These are phyloP conservation scores for Colletotrichum coccodes DNA, from an alignment of 2,329 filamentous ascomycete species.

Conservation along the genomic window DNA sequence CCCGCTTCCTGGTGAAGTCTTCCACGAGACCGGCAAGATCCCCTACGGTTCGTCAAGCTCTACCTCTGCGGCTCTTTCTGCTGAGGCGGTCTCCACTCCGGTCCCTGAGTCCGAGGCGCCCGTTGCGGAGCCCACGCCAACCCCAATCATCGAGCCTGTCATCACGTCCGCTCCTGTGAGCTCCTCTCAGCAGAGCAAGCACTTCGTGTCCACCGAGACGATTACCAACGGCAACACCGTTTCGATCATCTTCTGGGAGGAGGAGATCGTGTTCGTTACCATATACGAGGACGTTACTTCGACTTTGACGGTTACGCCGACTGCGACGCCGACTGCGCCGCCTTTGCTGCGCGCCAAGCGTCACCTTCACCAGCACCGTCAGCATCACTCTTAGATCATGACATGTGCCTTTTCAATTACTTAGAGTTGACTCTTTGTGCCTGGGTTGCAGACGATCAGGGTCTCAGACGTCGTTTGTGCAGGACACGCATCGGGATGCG, in stretches of 20 bases:
- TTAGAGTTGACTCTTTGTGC: constrained; percentile 5
- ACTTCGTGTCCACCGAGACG: constrained; percentile 61
- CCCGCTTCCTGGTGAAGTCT: constrained; percentile 54
- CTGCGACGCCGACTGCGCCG: constrained; percentile 39
- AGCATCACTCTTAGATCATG: constrained; percentile 35
- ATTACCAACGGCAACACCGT: constrained; percentile 61
- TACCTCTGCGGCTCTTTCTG: neutral
- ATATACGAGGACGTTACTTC: constrained; percentile 51
- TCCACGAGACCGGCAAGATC: constrained; percentile 45
- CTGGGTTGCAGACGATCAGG: constrained; percentile 11
- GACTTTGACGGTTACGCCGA: constrained; percentile 50
- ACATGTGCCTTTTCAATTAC: constrained; percentile 3
- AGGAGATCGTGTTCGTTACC: constrained; percentile 65
- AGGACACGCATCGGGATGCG: constrained; percentile 28
- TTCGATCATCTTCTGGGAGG: constrained; percentile 66
- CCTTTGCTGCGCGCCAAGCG: constrained; percentile 34
- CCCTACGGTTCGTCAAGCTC: constrained; percentile 28
- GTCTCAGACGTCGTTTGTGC: constrained; percentile 15
- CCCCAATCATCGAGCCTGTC: constrained; percentile 43
- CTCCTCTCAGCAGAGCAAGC: constrained; percentile 34
- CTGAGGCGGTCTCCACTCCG: constrained; percentile 11
- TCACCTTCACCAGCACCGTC: constrained; percentile 53
- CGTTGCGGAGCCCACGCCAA: neutral
- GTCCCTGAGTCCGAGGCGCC: constrained; percentile 41
- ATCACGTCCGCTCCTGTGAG: constrained; percentile 36